Conservation (phyloP, 2,329 filamentous ascomycete genomes). For the Neonectria ditissima region DNA sequence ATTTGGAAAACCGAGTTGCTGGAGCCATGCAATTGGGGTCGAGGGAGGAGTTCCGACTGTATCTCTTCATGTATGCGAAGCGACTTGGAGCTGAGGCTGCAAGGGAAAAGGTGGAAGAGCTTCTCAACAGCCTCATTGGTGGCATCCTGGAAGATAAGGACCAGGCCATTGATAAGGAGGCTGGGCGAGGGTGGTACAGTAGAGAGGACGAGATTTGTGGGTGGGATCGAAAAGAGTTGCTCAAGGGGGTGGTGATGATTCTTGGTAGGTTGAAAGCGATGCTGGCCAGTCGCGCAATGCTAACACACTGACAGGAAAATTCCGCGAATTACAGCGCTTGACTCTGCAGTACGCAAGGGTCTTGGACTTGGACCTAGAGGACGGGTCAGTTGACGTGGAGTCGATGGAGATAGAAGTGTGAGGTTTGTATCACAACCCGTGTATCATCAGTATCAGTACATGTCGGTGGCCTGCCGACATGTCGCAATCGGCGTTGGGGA, state of each 20-base stretch:
- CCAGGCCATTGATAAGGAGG: constrained; percentile 53
- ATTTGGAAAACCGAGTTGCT: constrained; percentile 94
- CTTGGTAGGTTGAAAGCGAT: constrained; percentile 73
- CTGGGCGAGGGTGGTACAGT: constrained; percentile 71
- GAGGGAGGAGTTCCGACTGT: constrained; percentile 91
- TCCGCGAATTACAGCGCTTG: constrained; percentile 90
- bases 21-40: constrained; percentile 87
- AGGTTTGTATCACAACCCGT: constrained; percentile 26
- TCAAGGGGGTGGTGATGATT: constrained; percentile 92
- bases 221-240: constrained; percentile 87
- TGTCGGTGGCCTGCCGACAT: constrained; percentile 11
- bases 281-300: background rate
- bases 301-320: constrained; percentile 76
- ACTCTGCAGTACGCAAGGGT: constrained; percentile 94
- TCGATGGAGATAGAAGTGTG: constrained; percentile 57
- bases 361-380: constrained; percentile 71
- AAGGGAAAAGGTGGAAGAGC: constrained; percentile 90
- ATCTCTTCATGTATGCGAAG: constrained; percentile 98
- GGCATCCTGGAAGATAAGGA: constrained; percentile 72
- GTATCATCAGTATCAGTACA: constrained; percentile 40
- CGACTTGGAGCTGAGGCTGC: constrained; percentile 91
- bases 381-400: constrained; percentile 57
- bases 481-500: constrained; percentile 26
- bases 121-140: constrained; percentile 84
- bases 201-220: constrained; percentile 83